Conservation (phyloP, 306 rosid species). For the Astragalus glycyphyllos region DNA sequence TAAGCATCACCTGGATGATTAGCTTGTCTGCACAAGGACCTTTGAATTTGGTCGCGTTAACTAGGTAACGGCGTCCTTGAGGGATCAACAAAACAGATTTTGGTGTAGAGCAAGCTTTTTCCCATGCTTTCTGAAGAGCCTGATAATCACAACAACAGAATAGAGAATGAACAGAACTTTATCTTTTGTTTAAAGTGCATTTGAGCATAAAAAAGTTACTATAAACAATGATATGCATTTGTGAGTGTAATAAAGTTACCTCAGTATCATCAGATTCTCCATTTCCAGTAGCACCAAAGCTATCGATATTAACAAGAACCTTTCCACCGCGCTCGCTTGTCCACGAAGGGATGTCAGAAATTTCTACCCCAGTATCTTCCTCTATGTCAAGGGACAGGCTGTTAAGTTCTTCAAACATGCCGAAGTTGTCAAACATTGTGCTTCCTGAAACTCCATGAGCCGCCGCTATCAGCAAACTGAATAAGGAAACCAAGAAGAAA, state of each 20-base stretch:
- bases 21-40: slow-evolving; percentile 81
- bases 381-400: slow-evolving; percentile 49
- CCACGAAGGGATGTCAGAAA: slow-evolving; percentile 71
- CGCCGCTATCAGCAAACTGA: slow-evolving; percentile 61
- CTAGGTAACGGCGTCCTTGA: slow-evolving; percentile 70
- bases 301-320: slow-evolving; percentile 92
- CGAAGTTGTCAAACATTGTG: slow-evolving; percentile 52
- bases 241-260: slow-evolving; percentile 51
- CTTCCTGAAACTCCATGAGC: slow-evolving; percentile 68
- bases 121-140: slow-evolving; percentile 93
- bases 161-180: slow-evolving; percentile 40
- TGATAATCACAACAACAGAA: slow-evolving; percentile 48
- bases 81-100: slow-evolving; percentile 85
- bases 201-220: slow-evolving; percentile 26
- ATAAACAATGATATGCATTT: slow-evolving; percentile 3
- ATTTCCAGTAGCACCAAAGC: slow-evolving; percentile 87
- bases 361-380: slow-evolving; percentile 60
- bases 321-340: slow-evolving; percentile 79
- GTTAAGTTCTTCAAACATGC: slow-evolving; percentile 59
- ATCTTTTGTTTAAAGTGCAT: slow-evolving; percentile 16
- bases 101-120: slow-evolving; percentile 73
- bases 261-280: slow-evolving; percentile 86
- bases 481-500: slow-evolving; percentile 52
- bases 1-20: slow-evolving; percentile 68
- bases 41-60: slow-evolving; percentile 78